Conservation (phyloP, 2,329 filamentous ascomycete genomes). For the Clonostachys rhizophaga region DNA sequence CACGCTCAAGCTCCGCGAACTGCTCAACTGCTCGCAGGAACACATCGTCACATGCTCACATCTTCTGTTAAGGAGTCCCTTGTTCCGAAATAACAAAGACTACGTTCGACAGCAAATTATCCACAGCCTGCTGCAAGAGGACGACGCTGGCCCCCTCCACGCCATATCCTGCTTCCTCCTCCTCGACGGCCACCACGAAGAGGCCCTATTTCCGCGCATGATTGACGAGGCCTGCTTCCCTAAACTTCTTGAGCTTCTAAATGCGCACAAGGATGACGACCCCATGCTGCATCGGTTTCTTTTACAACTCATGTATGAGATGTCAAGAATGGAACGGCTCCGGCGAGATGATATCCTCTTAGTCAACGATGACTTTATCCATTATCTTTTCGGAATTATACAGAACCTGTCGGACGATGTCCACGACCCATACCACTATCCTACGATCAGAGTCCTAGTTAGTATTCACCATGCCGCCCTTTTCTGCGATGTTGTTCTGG, state of each 20-base stretch:
- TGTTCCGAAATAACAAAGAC: conserved; percentile 71
- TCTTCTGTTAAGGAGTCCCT: conserved; percentile 66
- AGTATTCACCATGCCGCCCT: conserved; percentile 20
- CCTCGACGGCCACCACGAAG: conserved; percentile 77
- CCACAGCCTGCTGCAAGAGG: conserved; percentile 86
- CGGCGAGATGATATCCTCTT: conserved; percentile 71
- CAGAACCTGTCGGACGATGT: conserved; percentile 83
- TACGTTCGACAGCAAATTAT: conserved; percentile 93
- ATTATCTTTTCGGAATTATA: conserved; percentile 80
- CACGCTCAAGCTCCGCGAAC: conserved; percentile 71
- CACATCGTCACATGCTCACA: conserved; percentile 78
- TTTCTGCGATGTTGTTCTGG: neutral
- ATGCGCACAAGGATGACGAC: conserved; percentile 59
- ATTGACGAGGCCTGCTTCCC: conserved; percentile 80
- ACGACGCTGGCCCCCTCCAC: conserved; percentile 75
- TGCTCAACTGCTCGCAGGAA: conserved; percentile 69
- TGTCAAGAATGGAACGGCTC: conserved; percentile 86
- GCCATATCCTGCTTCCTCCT: conserved; percentile 80
- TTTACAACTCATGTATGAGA: conserved; percentile 90
- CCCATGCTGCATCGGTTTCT: conserved; percentile 72
- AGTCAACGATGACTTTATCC: conserved; percentile 76
- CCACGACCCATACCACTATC: conserved; percentile 92
- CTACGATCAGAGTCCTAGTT: conserved; percentile 88
- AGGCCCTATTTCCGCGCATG: conserved; percentile 81
- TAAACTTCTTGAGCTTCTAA: conserved; percentile 77